A percentile compares a stretch with the other conserved stretches of the same genome.
Conservation (phyloP, 352 stramenopile genomes). For the Pythium myriotylum region DNA sequence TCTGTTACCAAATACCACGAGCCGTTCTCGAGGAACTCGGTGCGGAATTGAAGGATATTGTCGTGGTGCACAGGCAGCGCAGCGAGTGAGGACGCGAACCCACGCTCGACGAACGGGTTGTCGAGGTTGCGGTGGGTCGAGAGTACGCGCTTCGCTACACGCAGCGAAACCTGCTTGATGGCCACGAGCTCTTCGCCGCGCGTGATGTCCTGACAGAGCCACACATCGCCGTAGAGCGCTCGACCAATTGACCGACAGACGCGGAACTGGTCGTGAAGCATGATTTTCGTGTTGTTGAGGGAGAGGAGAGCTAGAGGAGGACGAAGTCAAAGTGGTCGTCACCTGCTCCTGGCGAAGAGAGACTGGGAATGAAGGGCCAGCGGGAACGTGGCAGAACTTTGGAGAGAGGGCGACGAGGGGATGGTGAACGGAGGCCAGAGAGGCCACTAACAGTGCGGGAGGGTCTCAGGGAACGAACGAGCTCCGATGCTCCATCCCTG, state of each 20-base stretch:
- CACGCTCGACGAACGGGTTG: constrained; percentile 48
- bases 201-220: constrained; percentile 43
- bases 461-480: too few relatives aligned
- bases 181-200: constrained; percentile 36
- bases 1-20: constrained; percentile 51
- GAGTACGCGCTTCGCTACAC: constrained; percentile 30
- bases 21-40: constrained; percentile 47
- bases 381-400: not conserved
- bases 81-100: constrained; percentile 27
- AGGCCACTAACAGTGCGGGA: not conserved
- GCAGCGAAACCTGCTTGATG: constrained; percentile 51
- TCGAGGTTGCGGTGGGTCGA: constrained; percentile 34
- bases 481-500: too few relatives aligned
- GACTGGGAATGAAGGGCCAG: constrained; percentile 1
- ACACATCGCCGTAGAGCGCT: constrained; percentile 47
- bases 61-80: constrained; percentile 31
- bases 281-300: not conserved
- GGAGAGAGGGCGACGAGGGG: not conserved
- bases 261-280: constrained; percentile 5
- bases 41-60: constrained; percentile 46
- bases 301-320: constrained; percentile 1
- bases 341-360: not conserved
- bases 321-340: not conserved
- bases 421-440: not conserved
- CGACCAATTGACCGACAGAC: constrained; percentile 22